phyloP scores from a whole-genome alignment of 2,329 filamentous ascomycete species.

The Amesomyces nigricolor region DNA sequence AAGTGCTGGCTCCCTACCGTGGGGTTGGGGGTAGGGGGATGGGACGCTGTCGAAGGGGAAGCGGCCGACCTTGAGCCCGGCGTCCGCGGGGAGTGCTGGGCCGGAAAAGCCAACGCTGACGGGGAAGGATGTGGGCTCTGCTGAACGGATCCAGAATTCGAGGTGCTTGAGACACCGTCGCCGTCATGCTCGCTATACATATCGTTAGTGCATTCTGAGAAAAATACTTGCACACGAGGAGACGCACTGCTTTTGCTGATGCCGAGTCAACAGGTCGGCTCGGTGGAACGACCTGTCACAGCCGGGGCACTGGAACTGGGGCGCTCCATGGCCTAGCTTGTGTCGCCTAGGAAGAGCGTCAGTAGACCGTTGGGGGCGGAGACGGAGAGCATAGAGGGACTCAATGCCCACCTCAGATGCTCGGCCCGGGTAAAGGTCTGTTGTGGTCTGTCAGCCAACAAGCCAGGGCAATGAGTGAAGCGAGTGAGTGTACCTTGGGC shows the following conservation, averaged over 20 bases:
- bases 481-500: slow-evolving; percentile 40
- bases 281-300: slow-evolving; percentile 56
- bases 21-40: slow-evolving; percentile 11
- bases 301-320: slow-evolving; percentile 47
- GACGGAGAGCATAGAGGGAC: not conserved
- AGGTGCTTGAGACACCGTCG: slow-evolving; percentile 35
- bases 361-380: not conserved
- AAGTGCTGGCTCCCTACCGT: slow-evolving; percentile 12
- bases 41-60: slow-evolving; percentile 10
- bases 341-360: slow-evolving; percentile 43
- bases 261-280: slow-evolving; percentile 54
- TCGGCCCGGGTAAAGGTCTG: slow-evolving; percentile 59
- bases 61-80: slow-evolving; percentile 1
- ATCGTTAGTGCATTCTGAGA: slow-evolving; percentile 15
- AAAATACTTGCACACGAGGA: not conserved
- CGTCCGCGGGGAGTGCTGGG: slow-evolving; percentile 2
- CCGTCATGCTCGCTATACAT: slow-evolving; percentile 40
- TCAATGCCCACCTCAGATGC: slow-evolving; percentile 47
- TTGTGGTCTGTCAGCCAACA: slow-evolving; percentile 20
- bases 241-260: slow-evolving; percentile 46
- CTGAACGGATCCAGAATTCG: slow-evolving; percentile 25
- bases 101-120: slow-evolving; percentile 18
- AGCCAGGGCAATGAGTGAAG: not conserved
- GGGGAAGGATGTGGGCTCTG: slow-evolving; percentile 29
- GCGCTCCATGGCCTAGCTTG: slow-evolving; percentile 53